Percentiles rank a stretch among this genome's conserved stretches.
Conservation (phyloP, 805 yeast species). For the Blastobotrys chiropterorum region DNA sequence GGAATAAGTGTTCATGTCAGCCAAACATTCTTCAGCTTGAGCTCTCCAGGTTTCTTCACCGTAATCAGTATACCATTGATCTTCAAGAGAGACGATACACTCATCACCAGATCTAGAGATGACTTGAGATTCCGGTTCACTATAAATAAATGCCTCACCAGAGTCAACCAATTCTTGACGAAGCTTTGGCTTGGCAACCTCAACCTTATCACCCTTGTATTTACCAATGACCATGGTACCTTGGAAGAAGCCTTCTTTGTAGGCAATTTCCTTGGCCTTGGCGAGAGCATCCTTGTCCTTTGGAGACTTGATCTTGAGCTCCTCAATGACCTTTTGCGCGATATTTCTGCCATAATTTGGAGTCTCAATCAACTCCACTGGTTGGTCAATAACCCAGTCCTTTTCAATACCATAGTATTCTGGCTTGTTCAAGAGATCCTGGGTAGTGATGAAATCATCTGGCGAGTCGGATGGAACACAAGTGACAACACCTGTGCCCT, state of each 20-base stretch:
- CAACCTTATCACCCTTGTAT: slow-evolving; percentile 85
- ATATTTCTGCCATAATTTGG: slow-evolving; percentile 82
- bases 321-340: slow-evolving; percentile 79
- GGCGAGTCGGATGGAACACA: slow-evolving; percentile 99
- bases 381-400: slow-evolving; percentile 78
- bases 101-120: slow-evolving; percentile 94
- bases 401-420: slow-evolving; percentile 80
- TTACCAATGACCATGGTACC: slow-evolving; percentile 78
- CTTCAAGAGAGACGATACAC: slow-evolving; percentile 94
- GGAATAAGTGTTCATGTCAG: slow-evolving; percentile 67
- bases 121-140: slow-evolving; percentile 88
- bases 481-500: slow-evolving; percentile 99
- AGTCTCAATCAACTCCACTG: slow-evolving; percentile 69
- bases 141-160: slow-evolving; percentile 81
- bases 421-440: slow-evolving; percentile 80
- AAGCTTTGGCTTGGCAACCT: slow-evolving; percentile 81
- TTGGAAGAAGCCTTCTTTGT: slow-evolving; percentile 93
- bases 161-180: slow-evolving; percentile 71
- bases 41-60: slow-evolving; percentile 91
- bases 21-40: slow-evolving; percentile 73
- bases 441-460: slow-evolving; percentile 85
- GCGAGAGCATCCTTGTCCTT: slow-evolving; percentile 84
- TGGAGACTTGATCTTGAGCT: slow-evolving; percentile 88
- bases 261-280: slow-evolving; percentile 88
- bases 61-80: slow-evolving; percentile 96